Conservation (phyloP, 2,329 filamentous ascomycete species). For the Didymellaceae sp. region DNA sequence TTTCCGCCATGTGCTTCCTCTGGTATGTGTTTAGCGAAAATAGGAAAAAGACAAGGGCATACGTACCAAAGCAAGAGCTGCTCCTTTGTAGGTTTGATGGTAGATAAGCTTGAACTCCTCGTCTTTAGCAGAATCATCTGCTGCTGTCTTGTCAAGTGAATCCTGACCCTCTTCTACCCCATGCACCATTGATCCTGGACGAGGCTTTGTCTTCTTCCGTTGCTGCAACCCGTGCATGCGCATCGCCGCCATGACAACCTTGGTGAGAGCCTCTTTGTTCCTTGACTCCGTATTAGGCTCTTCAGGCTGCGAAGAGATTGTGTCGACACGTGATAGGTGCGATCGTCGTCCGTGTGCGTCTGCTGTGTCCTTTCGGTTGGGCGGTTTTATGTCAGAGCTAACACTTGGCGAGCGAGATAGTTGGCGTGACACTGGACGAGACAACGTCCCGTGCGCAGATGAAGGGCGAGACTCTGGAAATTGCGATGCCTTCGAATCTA, state of each 20-base stretch:
- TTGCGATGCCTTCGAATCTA: conserved; percentile 31
- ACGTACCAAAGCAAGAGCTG: conserved; percentile 55
- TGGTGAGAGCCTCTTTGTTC: conserved; percentile 59
- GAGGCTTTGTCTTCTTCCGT: conserved; percentile 45
- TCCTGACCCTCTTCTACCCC: conserved; percentile 24
- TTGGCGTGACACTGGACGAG: conserved; percentile 33
- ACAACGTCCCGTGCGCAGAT: conserved; percentile 31
- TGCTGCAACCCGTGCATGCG: conserved; percentile 58
- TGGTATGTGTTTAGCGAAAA: conserved; percentile 15
- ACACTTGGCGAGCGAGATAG: conserved; percentile 44
- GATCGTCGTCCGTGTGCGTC: conserved; percentile 41
- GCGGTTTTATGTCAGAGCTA: conserved; percentile 38
- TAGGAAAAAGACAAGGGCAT: too few species aligned
- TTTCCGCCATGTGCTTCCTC: conserved; percentile 49
- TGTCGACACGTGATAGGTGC: conserved; percentile 44
- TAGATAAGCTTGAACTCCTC: conserved; percentile 62
- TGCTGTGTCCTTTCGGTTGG: conserved; percentile 38
- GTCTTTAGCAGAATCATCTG: conserved; percentile 49
- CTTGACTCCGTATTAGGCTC: conserved; percentile 46
- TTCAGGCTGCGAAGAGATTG: conserved; percentile 35
- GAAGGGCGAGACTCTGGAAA: conserved; percentile 33
- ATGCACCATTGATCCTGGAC: conserved; percentile 31
- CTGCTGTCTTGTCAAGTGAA: conserved; percentile 20
- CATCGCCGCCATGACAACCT: conserved; percentile 61
- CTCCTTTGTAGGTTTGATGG: conserved; percentile 59